Conservation (phyloP, 805 yeast species). For the Starmerella asiatica region DNA sequence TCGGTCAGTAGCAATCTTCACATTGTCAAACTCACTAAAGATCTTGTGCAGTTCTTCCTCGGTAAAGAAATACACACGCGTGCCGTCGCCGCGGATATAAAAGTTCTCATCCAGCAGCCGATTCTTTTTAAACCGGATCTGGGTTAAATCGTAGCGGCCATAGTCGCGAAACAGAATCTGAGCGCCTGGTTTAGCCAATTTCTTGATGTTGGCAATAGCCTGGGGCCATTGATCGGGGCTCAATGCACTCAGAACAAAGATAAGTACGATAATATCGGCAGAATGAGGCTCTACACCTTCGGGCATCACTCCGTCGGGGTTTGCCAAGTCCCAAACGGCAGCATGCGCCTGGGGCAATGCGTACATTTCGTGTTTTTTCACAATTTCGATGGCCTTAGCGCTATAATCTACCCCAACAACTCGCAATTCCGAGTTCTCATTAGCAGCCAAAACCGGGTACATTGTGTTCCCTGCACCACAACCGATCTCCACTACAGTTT, state of each 20-base stretch:
- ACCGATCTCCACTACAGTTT: constrained; percentile 77
- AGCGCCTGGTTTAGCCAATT: constrained; percentile 85
- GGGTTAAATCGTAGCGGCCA: constrained; percentile 92
- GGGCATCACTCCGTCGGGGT: constrained; percentile 58
- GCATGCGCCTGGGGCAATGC: constrained; percentile 55
- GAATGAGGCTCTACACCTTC: constrained; percentile 70
- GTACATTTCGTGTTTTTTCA: constrained; percentile 49
- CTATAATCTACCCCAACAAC: constrained; percentile 85
- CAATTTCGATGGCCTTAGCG: constrained; percentile 77
- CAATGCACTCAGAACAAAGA: constrained; percentile 85
- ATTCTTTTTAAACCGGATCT: constrained; percentile 79
- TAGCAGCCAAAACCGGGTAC: constrained; percentile 75
- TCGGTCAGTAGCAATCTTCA: constrained; percentile 76
- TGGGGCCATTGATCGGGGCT: constrained; percentile 82
- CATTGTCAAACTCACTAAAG: constrained; percentile 54
- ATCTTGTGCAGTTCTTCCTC: constrained; percentile 77
- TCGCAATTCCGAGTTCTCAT: constrained; percentile 60
- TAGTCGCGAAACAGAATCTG: constrained; percentile 80
- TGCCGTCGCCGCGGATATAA: constrained; percentile 95
- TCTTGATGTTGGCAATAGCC: constrained; percentile 59
- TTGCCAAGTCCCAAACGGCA: constrained; percentile 90
- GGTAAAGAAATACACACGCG: constrained; percentile 91
- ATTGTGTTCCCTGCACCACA: constrained; percentile 98
- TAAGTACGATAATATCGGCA: constrained; percentile 85
- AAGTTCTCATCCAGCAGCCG: constrained; percentile 82